A percentile compares a stretch with the other conserved stretches of the same genome.
Conservation (phyloP, 164 flowering plant genomes). For the Cinnamomum chago region DNA sequence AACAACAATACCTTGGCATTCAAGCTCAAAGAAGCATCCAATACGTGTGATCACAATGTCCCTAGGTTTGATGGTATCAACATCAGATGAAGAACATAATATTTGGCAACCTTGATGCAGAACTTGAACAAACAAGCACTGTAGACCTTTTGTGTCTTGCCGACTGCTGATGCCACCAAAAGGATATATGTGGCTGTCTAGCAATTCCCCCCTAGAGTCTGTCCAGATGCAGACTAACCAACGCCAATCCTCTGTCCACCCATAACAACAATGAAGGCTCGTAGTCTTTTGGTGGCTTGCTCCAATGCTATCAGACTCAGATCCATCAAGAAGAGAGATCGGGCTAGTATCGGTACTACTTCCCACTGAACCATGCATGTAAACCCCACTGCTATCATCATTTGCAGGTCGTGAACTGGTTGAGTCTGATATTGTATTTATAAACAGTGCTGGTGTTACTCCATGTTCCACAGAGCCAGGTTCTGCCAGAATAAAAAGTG, state of each 20-base stretch:
- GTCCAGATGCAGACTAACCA: constrained; percentile 98
- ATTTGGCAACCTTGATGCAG: constrained; percentile 85
- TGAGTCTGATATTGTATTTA: constrained; percentile 42
- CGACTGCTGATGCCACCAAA: constrained; percentile 97
- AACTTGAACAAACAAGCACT: constrained; percentile 84
- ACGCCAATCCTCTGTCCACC: constrained; percentile 99
- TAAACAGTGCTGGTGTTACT: constrained; percentile 36
- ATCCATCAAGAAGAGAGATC: constrained; percentile 55
- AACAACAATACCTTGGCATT: constrained; percentile 66
- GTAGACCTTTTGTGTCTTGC: constrained; percentile 96
- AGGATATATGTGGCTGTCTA: constrained; percentile 91
- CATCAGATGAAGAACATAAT: constrained; percentile 65
- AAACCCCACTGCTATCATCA: constrained; percentile 60
- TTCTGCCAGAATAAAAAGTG: constrained; percentile 90
- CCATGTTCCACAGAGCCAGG: constrained; percentile 80
- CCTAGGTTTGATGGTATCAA: constrained; percentile 58
- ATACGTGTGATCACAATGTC: constrained; percentile 91
- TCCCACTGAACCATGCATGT: constrained; percentile 45
- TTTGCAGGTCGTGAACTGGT: constrained; percentile 28
- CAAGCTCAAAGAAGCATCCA: constrained; percentile 93
- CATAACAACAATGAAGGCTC: constrained; percentile 95
- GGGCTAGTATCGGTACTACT: constrained; percentile 53
- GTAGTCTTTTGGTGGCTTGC: constrained; percentile 46
- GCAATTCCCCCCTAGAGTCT: constrained; percentile 93
- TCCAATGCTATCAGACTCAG: constrained; percentile 55